Conservation (phyloP, 805 yeast species). For the Saccharomycopsis vini region DNA sequence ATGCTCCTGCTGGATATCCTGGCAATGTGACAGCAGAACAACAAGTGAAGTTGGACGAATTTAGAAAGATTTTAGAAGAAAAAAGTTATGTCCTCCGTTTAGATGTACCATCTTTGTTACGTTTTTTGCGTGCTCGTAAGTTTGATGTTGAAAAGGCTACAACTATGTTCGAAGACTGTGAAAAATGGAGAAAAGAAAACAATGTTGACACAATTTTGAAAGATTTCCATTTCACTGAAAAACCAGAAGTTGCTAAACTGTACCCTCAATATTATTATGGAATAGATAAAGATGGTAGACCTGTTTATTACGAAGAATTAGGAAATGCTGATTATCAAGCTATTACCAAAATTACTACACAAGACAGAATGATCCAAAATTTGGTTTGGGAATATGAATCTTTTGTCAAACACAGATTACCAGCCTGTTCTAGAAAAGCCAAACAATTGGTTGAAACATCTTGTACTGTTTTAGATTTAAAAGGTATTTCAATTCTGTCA, state of each 20-base stretch:
- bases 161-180: slow-evolving; percentile 79
- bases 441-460: slow-evolving; percentile 85
- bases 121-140: slow-evolving; percentile 93
- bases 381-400: slow-evolving; percentile 97
- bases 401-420: slow-evolving; percentile 72
- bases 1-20: slow-evolving; percentile 59
- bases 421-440: slow-evolving; percentile 84
- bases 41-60: slow-evolving; percentile 43
- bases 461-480: slow-evolving; percentile 90
- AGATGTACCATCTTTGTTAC: slow-evolving; percentile 76
- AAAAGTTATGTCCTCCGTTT: slow-evolving; percentile 68
- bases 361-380: slow-evolving; percentile 92
- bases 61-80: slow-evolving; percentile 49
- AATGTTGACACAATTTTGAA: slow-evolving; percentile 80
- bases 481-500: slow-evolving; percentile 80
- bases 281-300: slow-evolving; percentile 95
- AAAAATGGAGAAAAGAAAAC: slow-evolving; percentile 81
- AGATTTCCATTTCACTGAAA: slow-evolving; percentile 90
- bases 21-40: slow-evolving; percentile 72
- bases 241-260: slow-evolving; percentile 75
- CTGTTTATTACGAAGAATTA: slow-evolving; percentile 87
- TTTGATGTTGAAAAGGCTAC: slow-evolving; percentile 74
- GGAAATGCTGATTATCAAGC: slow-evolving; percentile 85
- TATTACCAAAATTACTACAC: slow-evolving; percentile 88
- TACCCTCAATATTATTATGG: slow-evolving; percentile 98